Evolutionary conservation across 805 yeast genomes (phyloP).

Genomic region (Metschnikowia dekortorum): DNA sequence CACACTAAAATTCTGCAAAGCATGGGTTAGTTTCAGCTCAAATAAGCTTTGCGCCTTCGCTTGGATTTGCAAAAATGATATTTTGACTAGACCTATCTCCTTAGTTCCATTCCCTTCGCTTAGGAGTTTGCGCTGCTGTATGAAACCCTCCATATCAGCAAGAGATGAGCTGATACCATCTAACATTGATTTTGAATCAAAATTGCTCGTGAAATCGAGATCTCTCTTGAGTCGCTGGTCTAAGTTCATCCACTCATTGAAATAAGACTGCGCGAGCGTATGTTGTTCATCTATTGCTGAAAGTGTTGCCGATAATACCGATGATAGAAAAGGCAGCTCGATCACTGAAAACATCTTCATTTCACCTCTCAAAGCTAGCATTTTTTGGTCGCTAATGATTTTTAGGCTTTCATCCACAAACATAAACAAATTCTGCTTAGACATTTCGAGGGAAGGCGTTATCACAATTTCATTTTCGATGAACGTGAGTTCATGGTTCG

Average conservation of each 20-base stretch:
- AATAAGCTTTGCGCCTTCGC: constrained; percentile 1
- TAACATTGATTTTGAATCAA: background rate
- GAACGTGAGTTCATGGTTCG: constrained; percentile 24
- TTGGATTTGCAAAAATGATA: constrained; percentile 6
- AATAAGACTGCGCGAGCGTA: background rate
- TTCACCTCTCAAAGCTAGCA: constrained; percentile 1
- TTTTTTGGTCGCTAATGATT: constrained; percentile 16
- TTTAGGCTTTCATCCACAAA: constrained; percentile 15
- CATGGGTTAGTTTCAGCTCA: background rate
- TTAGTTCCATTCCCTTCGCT: background rate
- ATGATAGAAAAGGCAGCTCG: background rate
- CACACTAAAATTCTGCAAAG: constrained; percentile 2
- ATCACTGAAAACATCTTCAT: background rate
- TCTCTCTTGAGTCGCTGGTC: background rate
- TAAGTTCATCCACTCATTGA: background rate
- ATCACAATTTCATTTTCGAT: constrained; percentile 34
- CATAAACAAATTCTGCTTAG: constrained; percentile 29
- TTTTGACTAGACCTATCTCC: background rate
- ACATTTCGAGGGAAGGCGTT: constrained; percentile 36
- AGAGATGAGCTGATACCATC: background rate
- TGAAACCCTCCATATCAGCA: background rate
- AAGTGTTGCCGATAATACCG: background rate
- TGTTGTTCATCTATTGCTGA: constrained; percentile 1
- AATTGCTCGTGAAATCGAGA: background rate
- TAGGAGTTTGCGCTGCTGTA: background rate